A percentile compares a stretch with the other conserved stretches of the same genome.
phyloP scores from a whole-genome alignment of 768 basidiomycete genomes.

The Sutorius australiensis region DNA sequence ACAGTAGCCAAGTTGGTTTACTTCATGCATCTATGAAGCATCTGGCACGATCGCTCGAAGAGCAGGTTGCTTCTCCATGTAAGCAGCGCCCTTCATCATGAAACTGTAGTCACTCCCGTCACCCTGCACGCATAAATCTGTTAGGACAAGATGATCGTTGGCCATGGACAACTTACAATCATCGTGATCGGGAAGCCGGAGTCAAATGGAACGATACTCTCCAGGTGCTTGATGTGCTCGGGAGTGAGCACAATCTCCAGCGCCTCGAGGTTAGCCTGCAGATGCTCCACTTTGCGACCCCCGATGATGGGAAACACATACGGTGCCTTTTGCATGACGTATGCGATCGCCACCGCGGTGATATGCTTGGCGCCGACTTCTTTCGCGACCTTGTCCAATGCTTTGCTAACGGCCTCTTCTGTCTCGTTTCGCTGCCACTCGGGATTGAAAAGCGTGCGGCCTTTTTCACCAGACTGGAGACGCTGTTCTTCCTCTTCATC shows the following conservation, averaged over 20 bases:
- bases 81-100: neutral
- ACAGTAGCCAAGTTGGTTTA: too few relatives aligned
- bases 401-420: neutral
- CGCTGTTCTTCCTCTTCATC: neutral
- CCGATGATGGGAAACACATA: neutral
- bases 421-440: neutral
- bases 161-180: neutral
- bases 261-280: neutral
- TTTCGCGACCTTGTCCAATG: neutral
- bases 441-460: neutral
- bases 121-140: neutral
- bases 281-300: neutral
- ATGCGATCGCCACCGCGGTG: neutral
- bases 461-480: neutral
- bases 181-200: neutral
- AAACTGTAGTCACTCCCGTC: neutral
- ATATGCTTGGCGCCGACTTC: neutral
- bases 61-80: neutral
- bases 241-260: neutral
- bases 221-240: neutral
- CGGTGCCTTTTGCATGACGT: neutral
- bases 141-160: too few relatives aligned
- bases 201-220: neutral
- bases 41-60: too few relatives aligned
- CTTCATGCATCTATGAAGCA: too few relatives aligned